Base-by-base conservation (phyloP, 2,329 filamentous ascomycete genomes). In the Tolypocladium amazonense region DNA sequence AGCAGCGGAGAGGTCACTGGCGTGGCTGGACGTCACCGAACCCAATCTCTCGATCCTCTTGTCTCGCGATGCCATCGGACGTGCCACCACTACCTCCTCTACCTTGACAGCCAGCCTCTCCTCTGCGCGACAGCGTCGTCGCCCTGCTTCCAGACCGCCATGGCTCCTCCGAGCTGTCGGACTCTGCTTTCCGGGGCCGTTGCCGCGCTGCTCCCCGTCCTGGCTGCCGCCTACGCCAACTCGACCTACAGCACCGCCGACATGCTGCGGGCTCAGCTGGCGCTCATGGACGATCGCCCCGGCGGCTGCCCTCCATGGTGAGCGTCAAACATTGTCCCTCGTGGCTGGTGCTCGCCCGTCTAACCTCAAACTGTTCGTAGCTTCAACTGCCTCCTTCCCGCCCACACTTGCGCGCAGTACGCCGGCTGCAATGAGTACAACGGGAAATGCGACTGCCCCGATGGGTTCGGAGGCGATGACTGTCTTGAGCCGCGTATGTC, bases 311-410 rank as follows among this genome's bases (percentile, higher is more conserved):
- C 90, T 58, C 90, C 90, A 69, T 94, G 86, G 86, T 88, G 74
- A 66, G 77, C 52, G 58, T 63, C 23, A 1, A n/a, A n/a, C 0
- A 20, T 53, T 62, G 43, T 64, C 52, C 62, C 59, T 66, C 56
- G 4, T 6, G 39, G 64, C 60, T 69, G 78, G 77, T 58, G 37
- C 30, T n/a, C 52, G 4, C 38, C 23, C 23, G 20, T 47, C 64
- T 66, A 27, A 65, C 53, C n/a, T 39, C 43, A 14, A 15, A 68
- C 60, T 73, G 18, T 14, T n/a, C 20, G 25, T 65, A 93, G 94
- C 79, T 99, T 99, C 82, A 97, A 99, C 83, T 99, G 94, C 77
- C 89, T 97, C 61, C 84, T 99, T 20, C 92, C 94, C 35, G 90
- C 90, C 63, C 95, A 96, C 73, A 87, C 86, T 63, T 99, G 94